Conservation (phyloP, 139 green algal species). For the Closterium sp. region DNA sequence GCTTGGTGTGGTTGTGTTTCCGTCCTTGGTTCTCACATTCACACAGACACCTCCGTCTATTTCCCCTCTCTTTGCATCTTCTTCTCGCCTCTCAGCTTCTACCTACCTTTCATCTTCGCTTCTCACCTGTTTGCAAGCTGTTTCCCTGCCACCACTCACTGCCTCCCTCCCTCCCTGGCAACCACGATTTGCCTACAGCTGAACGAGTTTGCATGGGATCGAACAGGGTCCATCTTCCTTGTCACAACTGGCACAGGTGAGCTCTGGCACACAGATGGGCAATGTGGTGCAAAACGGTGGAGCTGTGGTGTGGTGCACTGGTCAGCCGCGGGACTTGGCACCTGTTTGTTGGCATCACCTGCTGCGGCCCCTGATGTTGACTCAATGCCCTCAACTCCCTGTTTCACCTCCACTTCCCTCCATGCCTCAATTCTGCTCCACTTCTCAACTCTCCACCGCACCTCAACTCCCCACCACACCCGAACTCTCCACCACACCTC, state of each 20-base stretch:
- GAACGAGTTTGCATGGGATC: slow-evolving; percentile 48
- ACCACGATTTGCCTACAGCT: slow-evolving; percentile 27
- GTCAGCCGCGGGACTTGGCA: no score
- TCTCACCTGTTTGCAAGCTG: background rate
- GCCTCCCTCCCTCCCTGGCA: no score
- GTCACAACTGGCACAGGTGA: slow-evolving; percentile 45
- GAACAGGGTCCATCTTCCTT: slow-evolving; percentile 43
- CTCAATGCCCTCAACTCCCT: no score
- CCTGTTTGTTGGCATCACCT: no score
- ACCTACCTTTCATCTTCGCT: background rate
- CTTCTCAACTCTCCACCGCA: no score
- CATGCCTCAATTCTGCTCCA: no score
- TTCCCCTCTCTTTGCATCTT: background rate
- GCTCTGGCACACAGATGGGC: background rate
- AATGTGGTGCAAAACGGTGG: no score
- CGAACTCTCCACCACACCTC: background rate
- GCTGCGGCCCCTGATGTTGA: no score
- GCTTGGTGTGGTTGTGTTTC: no score
- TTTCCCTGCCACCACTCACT: background rate
- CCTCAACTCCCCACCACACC: no score
- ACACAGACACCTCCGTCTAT: background rate
- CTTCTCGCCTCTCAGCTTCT: background rate
- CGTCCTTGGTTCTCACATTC: background rate
- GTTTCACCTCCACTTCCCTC: background rate
- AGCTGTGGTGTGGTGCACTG: no score